Evolutionary conservation across 2,329 filamentous ascomycete genomes (phyloP), one percentile per base, ranked within the genome.

Genomic region (Seiridium cupressi): DNA sequence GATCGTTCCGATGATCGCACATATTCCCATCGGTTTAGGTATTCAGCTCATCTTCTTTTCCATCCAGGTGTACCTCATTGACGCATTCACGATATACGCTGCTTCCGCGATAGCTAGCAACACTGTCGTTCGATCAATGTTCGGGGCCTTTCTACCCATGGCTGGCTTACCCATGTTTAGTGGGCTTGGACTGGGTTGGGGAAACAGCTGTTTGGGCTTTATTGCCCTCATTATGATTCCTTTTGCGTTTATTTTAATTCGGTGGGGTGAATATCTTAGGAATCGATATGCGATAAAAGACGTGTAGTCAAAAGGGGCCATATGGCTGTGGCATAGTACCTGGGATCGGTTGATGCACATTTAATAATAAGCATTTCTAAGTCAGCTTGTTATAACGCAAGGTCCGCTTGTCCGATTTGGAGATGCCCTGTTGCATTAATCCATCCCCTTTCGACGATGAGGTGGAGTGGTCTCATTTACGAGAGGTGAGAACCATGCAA

Each of bases 91-190:
- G 0, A 75, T 79, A 2, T 77, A 83, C 63, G 77, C 79, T 0
- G 78, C 76, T 1, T 79, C 76, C 36, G 81, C 81, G 0, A 72
- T 78, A n/a, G 80, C 79, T 1, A 81, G 80, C 0, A 64, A 70
- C 11, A 13, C 49, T 18, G 49, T 51, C 2, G n/a, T 38, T 13
- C 32, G 49, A 8, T 40, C 79, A 78, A 59, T 78, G 84, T 49
- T 63, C 79, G 11, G 67, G 68, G 81, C 79, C 0, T 83, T 83
- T 61, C 61, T 76, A 6, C 81, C 82, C 0, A 62, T 84, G 0
- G 82, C 83, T 60, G 79, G 78, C 0, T 79, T 79, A 0, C 68
- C 62, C 8, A 71, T 78, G 65, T 78, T 76, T 44, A 44, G 63
- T 0, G 56, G 44, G 1, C 69, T 81, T 8, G 77, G 76, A 1